Evolutionary conservation across 1,284 basidiomycete genomes (phyloP).

Genomic region (Melampsora americana): DNA sequence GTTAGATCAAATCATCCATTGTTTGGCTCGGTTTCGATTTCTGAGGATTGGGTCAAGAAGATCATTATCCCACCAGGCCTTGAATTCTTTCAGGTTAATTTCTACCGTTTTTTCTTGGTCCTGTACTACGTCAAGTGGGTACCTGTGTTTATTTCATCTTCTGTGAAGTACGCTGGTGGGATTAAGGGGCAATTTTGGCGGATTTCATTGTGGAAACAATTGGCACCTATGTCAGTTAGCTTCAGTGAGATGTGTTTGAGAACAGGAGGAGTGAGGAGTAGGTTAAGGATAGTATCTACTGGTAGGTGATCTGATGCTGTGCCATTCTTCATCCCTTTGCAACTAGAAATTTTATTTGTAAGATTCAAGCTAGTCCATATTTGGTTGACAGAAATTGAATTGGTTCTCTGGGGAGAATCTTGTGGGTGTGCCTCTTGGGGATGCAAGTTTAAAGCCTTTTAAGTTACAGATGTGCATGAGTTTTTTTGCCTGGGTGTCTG

Average conservation of each 20-base stretch:
- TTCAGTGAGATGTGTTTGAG: not conserved
- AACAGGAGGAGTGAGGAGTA: not conserved
- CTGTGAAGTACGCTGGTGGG: not conserved
- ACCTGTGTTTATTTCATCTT: not conserved
- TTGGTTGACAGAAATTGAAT: not conserved
- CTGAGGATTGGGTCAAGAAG: not conserved
- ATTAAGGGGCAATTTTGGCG: not conserved
- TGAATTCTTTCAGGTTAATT: not conserved
- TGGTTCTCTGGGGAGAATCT: not conserved
- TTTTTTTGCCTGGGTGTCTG: not conserved
- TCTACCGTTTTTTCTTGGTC: not conserved
- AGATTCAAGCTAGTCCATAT: conserved; percentile 3
- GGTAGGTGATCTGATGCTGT: conserved; percentile 25
- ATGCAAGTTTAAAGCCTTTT: conserved; percentile 4
- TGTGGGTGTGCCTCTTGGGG: not conserved
- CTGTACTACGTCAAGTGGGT: not conserved
- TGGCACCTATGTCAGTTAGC: no score
- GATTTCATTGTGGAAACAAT: no score
- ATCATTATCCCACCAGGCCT: conserved; percentile 9
- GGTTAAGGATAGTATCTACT: conserved; percentile 5
- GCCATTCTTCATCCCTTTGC: not conserved
- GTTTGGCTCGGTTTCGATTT: not conserved
- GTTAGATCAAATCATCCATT: not conserved
- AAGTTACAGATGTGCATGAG: not conserved
- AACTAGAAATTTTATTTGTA: not conserved